Percentiles rank a stretch among this genome's conserved stretches.
Conservation (phyloP, 305 asterid species). For the Fraxinus xanthoxyloides region DNA sequence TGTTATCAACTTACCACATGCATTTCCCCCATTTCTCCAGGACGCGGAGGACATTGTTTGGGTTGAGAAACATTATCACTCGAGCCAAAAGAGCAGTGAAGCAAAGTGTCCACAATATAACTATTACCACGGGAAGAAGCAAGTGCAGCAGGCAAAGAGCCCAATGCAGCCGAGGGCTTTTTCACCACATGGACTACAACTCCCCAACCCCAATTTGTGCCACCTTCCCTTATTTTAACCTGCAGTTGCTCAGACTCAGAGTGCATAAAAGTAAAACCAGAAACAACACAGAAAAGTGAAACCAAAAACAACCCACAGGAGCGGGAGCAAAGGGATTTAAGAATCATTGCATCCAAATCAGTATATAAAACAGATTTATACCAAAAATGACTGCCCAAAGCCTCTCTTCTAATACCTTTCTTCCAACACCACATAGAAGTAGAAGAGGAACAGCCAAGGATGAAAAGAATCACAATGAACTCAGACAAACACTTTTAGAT, state of each 20-base stretch:
- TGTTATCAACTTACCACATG: slow-evolving; percentile 71
- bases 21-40: slow-evolving; percentile 98
- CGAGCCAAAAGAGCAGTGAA: slow-evolving; percentile 76
- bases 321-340: background rate
- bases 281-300: background rate
- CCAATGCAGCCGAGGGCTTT: slow-evolving; percentile 50
- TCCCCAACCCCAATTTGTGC: slow-evolving; percentile 99
- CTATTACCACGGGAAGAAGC: slow-evolving; percentile 76
- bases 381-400: background rate
- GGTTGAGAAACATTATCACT: slow-evolving; percentile 75
- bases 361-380: background rate
- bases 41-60: slow-evolving; percentile 83
- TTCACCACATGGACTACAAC: slow-evolving; percentile 93
- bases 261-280: background rate
- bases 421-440: background rate
- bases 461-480: background rate
- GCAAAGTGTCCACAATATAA: slow-evolving; percentile 85
- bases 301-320: background rate
- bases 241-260: slow-evolving; percentile 27
- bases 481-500: background rate
- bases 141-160: slow-evolving; percentile 85
- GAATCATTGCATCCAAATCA: slow-evolving; percentile 1
- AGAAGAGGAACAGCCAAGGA: background rate
- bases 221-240: slow-evolving; percentile 93
- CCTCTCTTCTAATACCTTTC: background rate